phyloP scores from a whole-genome alignment of 768 basidiomycete genomes.

The Phallus indusiatus region DNA sequence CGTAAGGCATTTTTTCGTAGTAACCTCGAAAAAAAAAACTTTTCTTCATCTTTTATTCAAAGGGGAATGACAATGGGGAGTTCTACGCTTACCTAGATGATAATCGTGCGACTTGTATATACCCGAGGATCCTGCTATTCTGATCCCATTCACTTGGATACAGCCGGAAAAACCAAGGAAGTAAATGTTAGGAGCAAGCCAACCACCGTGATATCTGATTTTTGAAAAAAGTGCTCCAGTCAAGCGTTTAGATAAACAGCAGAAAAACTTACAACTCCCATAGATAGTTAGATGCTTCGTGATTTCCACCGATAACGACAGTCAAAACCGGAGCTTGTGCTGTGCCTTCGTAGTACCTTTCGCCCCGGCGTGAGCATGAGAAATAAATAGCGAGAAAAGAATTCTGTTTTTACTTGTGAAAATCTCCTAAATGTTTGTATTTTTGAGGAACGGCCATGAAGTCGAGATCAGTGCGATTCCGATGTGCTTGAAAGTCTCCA shows the following conservation, averaged over 20 bases:
- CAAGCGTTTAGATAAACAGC: no score
- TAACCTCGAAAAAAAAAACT: constrained; percentile 33
- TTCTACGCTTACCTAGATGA: constrained; percentile 33
- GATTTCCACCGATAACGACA: constrained; percentile 93
- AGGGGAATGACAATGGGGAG: not conserved
- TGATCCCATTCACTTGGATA: constrained; percentile 75
- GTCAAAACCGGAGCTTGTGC: constrained; percentile 80
- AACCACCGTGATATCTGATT: constrained; percentile 96
- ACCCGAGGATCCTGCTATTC: constrained; percentile 86
- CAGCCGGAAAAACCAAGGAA: constrained; percentile 90
- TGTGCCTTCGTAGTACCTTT: constrained; percentile 81
- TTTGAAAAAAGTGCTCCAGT: not conserved
- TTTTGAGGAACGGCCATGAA: constrained; percentile 90
- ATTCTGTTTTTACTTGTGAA: constrained; percentile 32
- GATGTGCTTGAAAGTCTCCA: constrained; percentile 91
- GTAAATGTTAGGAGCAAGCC: constrained; percentile 95
- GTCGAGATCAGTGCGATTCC: constrained; percentile 76
- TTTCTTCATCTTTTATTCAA: not conserved
- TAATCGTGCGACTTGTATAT: constrained; percentile 82
- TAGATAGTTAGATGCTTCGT: constrained; percentile 94
- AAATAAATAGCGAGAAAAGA: not conserved
- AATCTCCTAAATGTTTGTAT: constrained; percentile 76
- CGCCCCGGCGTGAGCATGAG: not conserved
- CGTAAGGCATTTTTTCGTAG: constrained; percentile 77
- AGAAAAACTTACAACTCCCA: constrained; percentile 73